Conservation (phyloP, 257 asterid genomes). For the Nyctanthes arbortristis region DNA sequence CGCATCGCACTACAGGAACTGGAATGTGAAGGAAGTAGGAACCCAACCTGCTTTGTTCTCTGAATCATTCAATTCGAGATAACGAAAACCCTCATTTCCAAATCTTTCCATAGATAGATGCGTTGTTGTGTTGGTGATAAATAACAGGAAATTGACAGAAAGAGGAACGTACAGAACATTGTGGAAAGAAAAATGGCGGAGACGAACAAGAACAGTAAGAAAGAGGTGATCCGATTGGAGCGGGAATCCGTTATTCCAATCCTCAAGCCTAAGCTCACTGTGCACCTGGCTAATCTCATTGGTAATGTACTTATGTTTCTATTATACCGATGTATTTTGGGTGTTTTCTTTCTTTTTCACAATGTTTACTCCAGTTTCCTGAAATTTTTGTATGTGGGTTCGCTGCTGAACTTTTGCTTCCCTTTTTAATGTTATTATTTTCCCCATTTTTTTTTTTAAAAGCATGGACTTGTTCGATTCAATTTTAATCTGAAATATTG, state of each 20-base stretch:
- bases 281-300: slow-evolving; percentile 87
- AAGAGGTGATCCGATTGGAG: slow-evolving; percentile 89
- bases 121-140: neutral
- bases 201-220: slow-evolving; percentile 31
- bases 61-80: neutral
- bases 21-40: too few species aligned
- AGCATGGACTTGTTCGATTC: neutral
- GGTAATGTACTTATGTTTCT: slow-evolving; percentile 36
- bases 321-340: neutral
- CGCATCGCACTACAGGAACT: too few species aligned
- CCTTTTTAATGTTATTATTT: neutral
- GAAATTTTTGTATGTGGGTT: neutral
- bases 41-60: neutral
- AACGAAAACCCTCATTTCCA: neutral
- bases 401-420: neutral
- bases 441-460: neutral
- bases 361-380: neutral
- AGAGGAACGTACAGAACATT: too few species aligned
- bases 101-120: neutral
- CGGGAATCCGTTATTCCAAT: slow-evolving; percentile 89
- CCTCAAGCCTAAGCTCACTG: slow-evolving; percentile 91
- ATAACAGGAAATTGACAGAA: neutral
- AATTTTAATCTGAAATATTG: neutral
- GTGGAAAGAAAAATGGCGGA: slow-evolving; percentile 1
- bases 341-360: neutral